phyloP scores from a whole-genome alignment of 139 green algal species.

The Astrephomene gubernaculifera region DNA sequence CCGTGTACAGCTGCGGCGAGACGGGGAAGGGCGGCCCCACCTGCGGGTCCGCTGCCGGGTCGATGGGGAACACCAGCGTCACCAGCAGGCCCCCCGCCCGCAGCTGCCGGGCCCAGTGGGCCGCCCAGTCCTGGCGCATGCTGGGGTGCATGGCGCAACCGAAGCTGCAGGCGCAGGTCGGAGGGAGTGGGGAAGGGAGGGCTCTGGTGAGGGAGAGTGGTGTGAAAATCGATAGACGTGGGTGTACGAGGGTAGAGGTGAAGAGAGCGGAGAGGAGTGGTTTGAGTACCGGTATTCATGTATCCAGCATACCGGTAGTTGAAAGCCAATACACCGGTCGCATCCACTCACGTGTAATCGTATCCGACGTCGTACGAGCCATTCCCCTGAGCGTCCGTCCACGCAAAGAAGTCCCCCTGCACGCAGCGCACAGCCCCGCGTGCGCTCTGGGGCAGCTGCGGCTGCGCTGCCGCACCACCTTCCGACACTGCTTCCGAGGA shows the following conservation, averaged over 20 bases:
- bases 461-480: too few species aligned
- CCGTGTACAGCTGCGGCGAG: slow-evolving; percentile 60
- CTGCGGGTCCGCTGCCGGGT: slow-evolving; percentile 24
- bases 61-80: slow-evolving; percentile 74
- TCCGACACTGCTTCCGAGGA: too few species aligned
- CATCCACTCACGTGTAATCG: slow-evolving; percentile 35
- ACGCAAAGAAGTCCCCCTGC: slow-evolving; percentile 9
- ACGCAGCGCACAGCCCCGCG: background rate
- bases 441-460: background rate
- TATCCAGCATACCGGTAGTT: too few species aligned
- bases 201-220: too few species aligned
- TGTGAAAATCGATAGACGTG: too few species aligned
- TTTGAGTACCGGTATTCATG: too few species aligned
- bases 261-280: too few species aligned
- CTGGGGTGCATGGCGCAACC: slow-evolving; percentile 74
- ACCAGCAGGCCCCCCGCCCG: slow-evolving; percentile 62
- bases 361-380: slow-evolving; percentile 1
- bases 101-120: slow-evolving; percentile 59
- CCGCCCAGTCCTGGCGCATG: slow-evolving; percentile 66
- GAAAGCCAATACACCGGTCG: too few species aligned
- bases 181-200: too few species aligned
- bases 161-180: slow-evolving; percentile 78
- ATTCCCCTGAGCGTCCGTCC: background rate
- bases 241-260: too few species aligned
- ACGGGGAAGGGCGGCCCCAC: slow-evolving; percentile 71